Base-by-base conservation (phyloP, 2,329 filamentous ascomycete species). In the Fusarium fujikuroi region DNA sequence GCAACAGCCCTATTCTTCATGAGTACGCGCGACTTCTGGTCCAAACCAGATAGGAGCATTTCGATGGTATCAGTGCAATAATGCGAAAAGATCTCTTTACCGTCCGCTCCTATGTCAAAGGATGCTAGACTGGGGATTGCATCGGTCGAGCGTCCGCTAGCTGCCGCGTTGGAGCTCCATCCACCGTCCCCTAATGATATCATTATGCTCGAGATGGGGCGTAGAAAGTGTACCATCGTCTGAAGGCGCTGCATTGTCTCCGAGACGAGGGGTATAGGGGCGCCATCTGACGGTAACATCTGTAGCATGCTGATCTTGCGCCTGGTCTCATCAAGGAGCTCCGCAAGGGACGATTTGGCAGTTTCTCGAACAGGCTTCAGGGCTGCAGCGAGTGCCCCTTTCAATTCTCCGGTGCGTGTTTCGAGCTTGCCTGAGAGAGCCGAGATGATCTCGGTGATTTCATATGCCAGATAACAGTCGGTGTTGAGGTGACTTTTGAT, bases 401-500 rank as follows among this genome's bases (percentile, higher is more conserved):
- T 97, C 65, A 98, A 87, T 78, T 97, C 94, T 5, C 94, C 94
- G 0, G 95, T 97, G 69, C 92, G 91, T 9, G 89, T 88, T 72
- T 97, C 95, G 8, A 99, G 85, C 43, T 92, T 91, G 63, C 91
- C 92, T 5, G 94, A 95, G 53, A 97, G 87, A 18, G 88, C 89
- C 2, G 94, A 93, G 52, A 98, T 90, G 68, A 98, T 93, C 77
- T 97, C 95, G 37, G 97, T 93, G 37, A 98, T 93, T 80, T 99
- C 96, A 80, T 97, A 99, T 12, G 95, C 95, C 54, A 99, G 88
- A 80, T 94, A 98, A 82, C 95, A 98, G 81, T 99, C 96, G 0
- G 94, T 97, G 74, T 91, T 89, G 43, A 98, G 85, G 79, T 98
- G 95, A 44, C 89, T 85, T 79, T 95, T 95, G 82, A 98, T 95